Conservation (phyloP, 2,329 filamentous ascomycete species). For the Sporothrix inflata region DNA sequence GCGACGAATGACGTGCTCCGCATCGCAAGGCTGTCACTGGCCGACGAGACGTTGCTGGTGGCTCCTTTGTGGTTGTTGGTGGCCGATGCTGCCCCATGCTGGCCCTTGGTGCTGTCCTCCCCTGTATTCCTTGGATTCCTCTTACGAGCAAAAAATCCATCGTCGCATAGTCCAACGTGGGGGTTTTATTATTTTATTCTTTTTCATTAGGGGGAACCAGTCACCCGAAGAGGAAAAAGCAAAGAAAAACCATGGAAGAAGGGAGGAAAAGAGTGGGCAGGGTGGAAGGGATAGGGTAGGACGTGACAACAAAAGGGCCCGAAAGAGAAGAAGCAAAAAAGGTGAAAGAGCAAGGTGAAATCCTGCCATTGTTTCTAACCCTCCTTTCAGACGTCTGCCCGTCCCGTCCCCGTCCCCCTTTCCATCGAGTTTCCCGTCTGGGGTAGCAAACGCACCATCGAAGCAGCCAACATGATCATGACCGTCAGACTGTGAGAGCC, state of each 20-base stretch:
- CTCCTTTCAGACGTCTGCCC: neutral
- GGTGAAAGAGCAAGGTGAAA: neutral
- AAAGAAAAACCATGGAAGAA: neutral
- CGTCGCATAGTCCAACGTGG: slow-evolving; percentile 5
- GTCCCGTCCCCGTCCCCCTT: slow-evolving; percentile 5
- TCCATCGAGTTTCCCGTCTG: neutral
- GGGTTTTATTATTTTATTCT: neutral
- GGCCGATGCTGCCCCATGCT: neutral
- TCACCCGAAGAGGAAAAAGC: neutral
- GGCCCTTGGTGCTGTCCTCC: neutral
- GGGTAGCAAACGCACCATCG: neutral
- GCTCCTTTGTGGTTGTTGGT: neutral
- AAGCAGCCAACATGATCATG: neutral
- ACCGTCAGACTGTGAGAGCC: neutral
- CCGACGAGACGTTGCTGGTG: neutral
- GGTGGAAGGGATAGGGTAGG: neutral
- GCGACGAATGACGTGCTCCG: slow-evolving; percentile 24
- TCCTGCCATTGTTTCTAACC: neutral
- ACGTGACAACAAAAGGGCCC: neutral
- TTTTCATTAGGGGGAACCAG: neutral
- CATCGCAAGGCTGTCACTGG: slow-evolving; percentile 25
- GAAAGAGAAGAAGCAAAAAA: slow-evolving; percentile 10
- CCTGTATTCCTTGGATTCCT: neutral
- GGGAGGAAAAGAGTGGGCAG: neutral
- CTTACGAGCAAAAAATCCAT: slow-evolving; percentile 15